phyloP scores from a whole-genome alignment of 495 filamentous ascomycete species.

The Hypoxylon fuscum region DNA sequence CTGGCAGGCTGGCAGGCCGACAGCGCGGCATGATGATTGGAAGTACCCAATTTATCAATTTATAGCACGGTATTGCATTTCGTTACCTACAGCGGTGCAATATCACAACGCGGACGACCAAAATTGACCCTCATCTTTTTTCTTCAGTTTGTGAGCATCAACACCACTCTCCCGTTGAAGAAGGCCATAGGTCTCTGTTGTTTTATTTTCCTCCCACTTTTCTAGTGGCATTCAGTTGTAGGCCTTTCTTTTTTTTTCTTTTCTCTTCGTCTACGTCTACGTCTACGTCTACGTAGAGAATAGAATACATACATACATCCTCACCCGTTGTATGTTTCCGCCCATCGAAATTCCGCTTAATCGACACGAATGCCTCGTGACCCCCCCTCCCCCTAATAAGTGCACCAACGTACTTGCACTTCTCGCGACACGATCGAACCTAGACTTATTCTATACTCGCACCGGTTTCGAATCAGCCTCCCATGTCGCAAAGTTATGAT shows the following conservation, averaged over 20 bases:
- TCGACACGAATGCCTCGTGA: conserved; percentile 44
- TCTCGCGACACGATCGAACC: conserved; percentile 36
- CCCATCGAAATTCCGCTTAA: conserved; percentile 24
- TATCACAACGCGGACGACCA: conserved; percentile 35
- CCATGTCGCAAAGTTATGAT: conserved; percentile 97
- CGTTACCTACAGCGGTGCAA: conserved; percentile 30
- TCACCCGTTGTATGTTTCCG: conserved; percentile 18
- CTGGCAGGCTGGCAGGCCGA: conserved; percentile 4
- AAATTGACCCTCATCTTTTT: conserved; percentile 36
- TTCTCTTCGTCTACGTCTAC: conserved; percentile 20
- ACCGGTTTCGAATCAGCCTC: conserved; percentile 36
- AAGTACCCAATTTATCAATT: not conserved
- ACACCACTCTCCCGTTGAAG: conserved; percentile 30
- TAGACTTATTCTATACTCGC: conserved; percentile 19
- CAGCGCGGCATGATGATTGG: conserved; percentile 19
- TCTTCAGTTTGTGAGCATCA: conserved; percentile 36
- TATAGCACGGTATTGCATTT: conserved; percentile 15
- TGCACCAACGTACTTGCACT: conserved; percentile 19
- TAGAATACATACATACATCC: conserved; percentile 11
- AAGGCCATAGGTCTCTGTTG: conserved; percentile 13
- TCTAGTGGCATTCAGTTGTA: conserved; percentile 16
- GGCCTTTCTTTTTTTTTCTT: conserved; percentile 5
- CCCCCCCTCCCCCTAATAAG: conserved; percentile 31
- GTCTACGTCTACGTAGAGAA: not conserved
- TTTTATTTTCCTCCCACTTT: conserved; percentile 11